A percentile compares a stretch with the other conserved stretches of the same genome.
These are phyloP conservation scores for Suillus spraguei DNA, from an alignment of 768 basidiomycete species.

Conservation along the genomic window DNA sequence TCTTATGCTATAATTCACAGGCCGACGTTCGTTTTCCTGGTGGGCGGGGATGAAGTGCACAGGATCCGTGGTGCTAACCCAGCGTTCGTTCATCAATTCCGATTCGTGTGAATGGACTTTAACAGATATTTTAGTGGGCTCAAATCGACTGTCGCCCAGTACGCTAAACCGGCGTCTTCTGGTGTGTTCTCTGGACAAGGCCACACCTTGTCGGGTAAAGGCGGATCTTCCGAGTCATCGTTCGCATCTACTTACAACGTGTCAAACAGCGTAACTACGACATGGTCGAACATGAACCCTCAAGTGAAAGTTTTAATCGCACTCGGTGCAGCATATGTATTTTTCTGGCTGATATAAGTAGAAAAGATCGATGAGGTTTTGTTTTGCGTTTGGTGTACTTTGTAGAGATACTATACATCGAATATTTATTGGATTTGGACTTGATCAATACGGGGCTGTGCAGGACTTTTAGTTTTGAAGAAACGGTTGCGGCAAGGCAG, in stretches of 20 bases:
- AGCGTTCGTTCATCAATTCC: conserved; percentile 43
- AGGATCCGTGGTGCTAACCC: conserved; percentile 73
- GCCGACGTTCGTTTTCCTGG: conserved; percentile 85
- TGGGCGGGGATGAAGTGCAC: conserved; percentile 66
- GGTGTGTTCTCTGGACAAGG: conserved; percentile 71
- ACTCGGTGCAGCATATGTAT: conserved; percentile 62
- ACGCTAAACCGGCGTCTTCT: conserved; percentile 43
- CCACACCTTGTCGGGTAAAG: conserved; percentile 53
- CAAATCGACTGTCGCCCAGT: conserved; percentile 57
- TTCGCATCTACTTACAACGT: conserved; percentile 38
- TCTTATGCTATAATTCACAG: conserved; percentile 35
- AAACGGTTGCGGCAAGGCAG: no score
- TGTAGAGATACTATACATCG: neutral
- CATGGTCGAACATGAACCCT: conserved; percentile 57
- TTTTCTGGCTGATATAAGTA: conserved; percentile 48
- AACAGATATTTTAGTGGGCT: conserved; percentile 48
- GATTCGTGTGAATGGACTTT: conserved; percentile 7
- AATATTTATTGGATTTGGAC: neutral
- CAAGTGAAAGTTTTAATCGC: conserved; percentile 67
- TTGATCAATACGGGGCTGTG: neutral
- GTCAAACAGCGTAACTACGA: conserved; percentile 36
- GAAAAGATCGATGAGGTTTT: neutral
- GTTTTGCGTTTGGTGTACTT: neutral
- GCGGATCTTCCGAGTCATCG: conserved; percentile 47
- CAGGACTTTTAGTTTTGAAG: no score